Base-by-base conservation (phyloP, 192 early-diverging fungal genomes). In the Chytriomyces sp. region DNA sequence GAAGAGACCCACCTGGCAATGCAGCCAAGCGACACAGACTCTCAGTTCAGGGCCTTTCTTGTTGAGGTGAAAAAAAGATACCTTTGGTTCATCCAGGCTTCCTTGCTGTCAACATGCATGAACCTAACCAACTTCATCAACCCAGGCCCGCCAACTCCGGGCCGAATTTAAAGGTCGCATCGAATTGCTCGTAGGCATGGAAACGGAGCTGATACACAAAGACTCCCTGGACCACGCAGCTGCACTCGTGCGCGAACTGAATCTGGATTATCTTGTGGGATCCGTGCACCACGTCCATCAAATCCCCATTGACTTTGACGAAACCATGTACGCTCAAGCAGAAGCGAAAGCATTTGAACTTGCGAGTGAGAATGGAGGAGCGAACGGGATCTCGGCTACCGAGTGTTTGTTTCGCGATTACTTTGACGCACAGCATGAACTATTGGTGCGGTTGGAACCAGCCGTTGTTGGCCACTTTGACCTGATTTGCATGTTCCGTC, bases 391-490 rank as follows among this genome's bases (percentile, higher is more conserved):
- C 35, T 45, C 11, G 1, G 18, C 77, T 24, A 46, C 80, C 72
- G 79, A 80, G 66, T 81, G 67, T 24, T 71, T 97, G 77, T 98
- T 93, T 76, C 69, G 71, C 35, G 77, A 81, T 0, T 99, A 97
- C 79, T 99, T 96, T 91, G 94, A 99, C 78, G 85, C 85, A 24
- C 97, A 99, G 81, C 91, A 85, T 61, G 84, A 89, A 7, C 86
- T 98, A 87, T 73, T 99, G 5, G 75, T 81, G 9, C 81, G 69
- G 20, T 73, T 97, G 35, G 79, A 93, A 72, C 95, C 97, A 1
- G 84, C 87, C 13, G 92, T 98, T 0, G 84, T 99, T n/a, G 97
- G 95, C 0, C 97, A 99, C 81, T 96, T 99, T 84, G 97, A 99
- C 79, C 83, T 99, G 63, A 87, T 97, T 5, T 88, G 95, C 23